phyloP scores from a whole-genome alignment of 2,329 filamentous ascomycete genomes.

The Pezicula carpinea region DNA sequence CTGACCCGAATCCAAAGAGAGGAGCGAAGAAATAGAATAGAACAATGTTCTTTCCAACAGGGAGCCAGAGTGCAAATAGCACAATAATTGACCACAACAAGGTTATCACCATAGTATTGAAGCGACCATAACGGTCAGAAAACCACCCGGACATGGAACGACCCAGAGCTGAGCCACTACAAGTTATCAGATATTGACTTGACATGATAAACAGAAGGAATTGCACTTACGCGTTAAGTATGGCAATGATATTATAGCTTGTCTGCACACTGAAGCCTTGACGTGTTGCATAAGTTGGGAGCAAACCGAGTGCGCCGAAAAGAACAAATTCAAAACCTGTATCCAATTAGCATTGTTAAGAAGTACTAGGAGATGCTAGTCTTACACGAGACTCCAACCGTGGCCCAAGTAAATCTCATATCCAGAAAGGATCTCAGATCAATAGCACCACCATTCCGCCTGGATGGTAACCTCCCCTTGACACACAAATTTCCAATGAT shows the following conservation, averaged over 20 bases:
- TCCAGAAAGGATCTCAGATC: conserved; percentile 65
- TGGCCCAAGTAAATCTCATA: conserved; percentile 40
- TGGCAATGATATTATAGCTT: conserved; percentile 73
- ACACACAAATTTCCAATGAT: conserved; percentile 23
- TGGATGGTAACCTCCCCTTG: conserved; percentile 57
- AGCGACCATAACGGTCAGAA: conserved; percentile 20
- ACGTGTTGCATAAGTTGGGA: conserved; percentile 69
- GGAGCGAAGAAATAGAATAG: conserved; percentile 25
- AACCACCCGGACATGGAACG: conserved; percentile 21
- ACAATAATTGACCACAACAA: conserved; percentile 17
- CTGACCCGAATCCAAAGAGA: conserved; percentile 25
- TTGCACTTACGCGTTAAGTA: conserved; percentile 62
- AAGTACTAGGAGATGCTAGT: not conserved
- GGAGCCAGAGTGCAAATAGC: conserved; percentile 21
- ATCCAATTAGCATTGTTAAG: conserved; percentile 1
- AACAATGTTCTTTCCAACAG: conserved; percentile 15
- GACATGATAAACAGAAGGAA: not conserved
- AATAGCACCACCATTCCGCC: conserved; percentile 51
- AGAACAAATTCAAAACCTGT: conserved; percentile 62
- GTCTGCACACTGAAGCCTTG: conserved; percentile 62
- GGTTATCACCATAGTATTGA: conserved; percentile 23
- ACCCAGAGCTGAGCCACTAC: conserved; percentile 20
- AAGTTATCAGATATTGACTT: not conserved
- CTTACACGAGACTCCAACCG: conserved; percentile 33
- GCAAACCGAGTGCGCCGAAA: conserved; percentile 78